Conservation (phyloP, 2,329 filamentous ascomycete species). For the Talaromyces islandicus region DNA sequence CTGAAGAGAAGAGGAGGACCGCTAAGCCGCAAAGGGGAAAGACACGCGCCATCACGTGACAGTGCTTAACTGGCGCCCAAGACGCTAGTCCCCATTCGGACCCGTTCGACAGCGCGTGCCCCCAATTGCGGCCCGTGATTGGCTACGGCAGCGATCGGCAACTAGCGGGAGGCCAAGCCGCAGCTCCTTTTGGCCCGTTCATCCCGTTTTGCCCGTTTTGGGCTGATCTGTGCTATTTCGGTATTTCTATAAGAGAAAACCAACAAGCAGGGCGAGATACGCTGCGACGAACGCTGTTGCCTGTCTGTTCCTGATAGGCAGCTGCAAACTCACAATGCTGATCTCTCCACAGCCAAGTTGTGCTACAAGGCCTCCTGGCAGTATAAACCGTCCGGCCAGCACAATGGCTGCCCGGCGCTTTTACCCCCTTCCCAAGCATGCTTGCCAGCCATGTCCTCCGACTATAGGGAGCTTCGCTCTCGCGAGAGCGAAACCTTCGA, state of each 20-base stretch:
- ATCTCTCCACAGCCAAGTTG: not conserved
- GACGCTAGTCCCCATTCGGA: not conserved
- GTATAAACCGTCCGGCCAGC: too few relatives aligned
- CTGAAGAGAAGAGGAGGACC: too few relatives aligned
- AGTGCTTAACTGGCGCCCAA: too few relatives aligned
- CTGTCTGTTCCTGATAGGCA: not conserved
- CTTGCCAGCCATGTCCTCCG: not conserved
- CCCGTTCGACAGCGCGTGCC: not conserved
- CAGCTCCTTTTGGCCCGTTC: not conserved
- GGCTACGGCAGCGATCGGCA: not conserved
- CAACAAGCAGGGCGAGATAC: not conserved
- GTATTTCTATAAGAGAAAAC: too few relatives aligned
- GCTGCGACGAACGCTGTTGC: slow-evolving; percentile 5
- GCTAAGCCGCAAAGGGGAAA: too few relatives aligned
- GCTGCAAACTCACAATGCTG: not conserved
- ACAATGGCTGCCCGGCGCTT: too few relatives aligned
- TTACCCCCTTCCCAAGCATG: not conserved
- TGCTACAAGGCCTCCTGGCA: too few relatives aligned
- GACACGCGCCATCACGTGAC: too few relatives aligned
- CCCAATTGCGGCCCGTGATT: not conserved
- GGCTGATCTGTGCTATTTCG: too few relatives aligned
- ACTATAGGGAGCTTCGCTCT: slow-evolving; percentile 27
- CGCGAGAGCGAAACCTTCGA: slow-evolving; percentile 31
- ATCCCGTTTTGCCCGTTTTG: not conserved
- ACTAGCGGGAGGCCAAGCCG: not conserved